These are phyloP conservation scores for Diutina siamensis DNA, from an alignment of 1,139 yeast species.

Conservation along the genomic window DNA sequence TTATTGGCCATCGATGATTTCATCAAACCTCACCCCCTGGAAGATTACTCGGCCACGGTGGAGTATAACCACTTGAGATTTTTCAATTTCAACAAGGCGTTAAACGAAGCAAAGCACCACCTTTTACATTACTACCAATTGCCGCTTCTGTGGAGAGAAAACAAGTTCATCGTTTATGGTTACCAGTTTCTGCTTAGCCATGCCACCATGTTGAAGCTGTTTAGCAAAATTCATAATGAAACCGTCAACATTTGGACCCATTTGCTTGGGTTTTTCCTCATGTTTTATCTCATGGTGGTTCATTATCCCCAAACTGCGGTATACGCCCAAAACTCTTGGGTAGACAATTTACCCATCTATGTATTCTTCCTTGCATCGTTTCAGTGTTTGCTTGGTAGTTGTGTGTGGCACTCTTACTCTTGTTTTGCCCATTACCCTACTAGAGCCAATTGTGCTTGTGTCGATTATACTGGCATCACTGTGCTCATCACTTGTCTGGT, in stretches of 20 bases:
- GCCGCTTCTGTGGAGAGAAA: constrained; percentile 91
- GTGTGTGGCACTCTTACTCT: constrained; percentile 87
- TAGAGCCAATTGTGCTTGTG: constrained; percentile 75
- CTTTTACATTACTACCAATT: constrained; percentile 75
- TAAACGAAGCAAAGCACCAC: constrained; percentile 40
- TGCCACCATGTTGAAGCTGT: constrained; percentile 41
- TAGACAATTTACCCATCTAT: constrained; percentile 46
- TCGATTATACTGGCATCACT: constrained; percentile 92
- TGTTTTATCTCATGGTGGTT: constrained; percentile 43
- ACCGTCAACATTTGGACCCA: constrained; percentile 94
- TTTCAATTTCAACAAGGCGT: constrained; percentile 52
- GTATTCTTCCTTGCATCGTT: constrained; percentile 62
- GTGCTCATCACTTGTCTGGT: constrained; percentile 85
- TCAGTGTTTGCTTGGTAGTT: constrained; percentile 67
- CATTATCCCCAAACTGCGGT: constrained; percentile 52
- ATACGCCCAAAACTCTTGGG: constrained; percentile 23
- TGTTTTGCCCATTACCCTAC: constrained; percentile 57
- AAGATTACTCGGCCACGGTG: constrained; percentile 18
- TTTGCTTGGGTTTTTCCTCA: constrained; percentile 49
- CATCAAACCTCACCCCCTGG: constrained; percentile 24
- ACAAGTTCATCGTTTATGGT: constrained; percentile 72
- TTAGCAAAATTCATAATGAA: constrained; percentile 70
- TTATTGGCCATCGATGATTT: constrained; percentile 39
- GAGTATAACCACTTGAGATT: constrained; percentile 23
- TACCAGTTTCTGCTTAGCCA: constrained; percentile 73